Conservation (phyloP, 1,139 yeast genomes). For the Meyerozyma carpophila region DNA sequence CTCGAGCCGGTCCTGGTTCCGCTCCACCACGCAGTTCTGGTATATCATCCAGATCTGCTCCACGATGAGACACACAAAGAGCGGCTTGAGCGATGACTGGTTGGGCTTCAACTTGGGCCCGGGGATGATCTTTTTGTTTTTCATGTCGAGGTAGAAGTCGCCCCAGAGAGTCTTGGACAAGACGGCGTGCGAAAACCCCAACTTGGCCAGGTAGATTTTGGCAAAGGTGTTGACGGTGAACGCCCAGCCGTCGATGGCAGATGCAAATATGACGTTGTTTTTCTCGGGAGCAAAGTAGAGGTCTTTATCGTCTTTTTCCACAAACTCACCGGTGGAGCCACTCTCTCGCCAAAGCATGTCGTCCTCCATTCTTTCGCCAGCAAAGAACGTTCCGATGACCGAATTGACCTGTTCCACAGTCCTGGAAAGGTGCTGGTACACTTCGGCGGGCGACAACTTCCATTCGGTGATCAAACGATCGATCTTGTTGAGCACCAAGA, state of each 20-base stretch:
- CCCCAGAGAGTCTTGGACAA: conserved; percentile 95
- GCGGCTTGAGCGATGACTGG: conserved; percentile 54
- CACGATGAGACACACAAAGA: conserved; percentile 81
- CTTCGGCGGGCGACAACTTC: conserved; percentile 78
- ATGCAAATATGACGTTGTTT: conserved; percentile 89
- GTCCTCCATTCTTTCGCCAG: conserved; percentile 91
- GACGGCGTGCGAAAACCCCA: conserved; percentile 78
- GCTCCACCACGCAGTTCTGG: conserved; percentile 58
- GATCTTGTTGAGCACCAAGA: conserved; percentile 87
- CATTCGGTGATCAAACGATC: conserved; percentile 83
- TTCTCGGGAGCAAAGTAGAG: conserved; percentile 85
- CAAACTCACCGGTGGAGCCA: conserved; percentile 50
- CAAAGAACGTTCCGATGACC: conserved; percentile 86
- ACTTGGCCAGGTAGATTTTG: conserved; percentile 73
- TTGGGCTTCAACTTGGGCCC: conserved; percentile 50
- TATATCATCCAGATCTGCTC: conserved; percentile 94
- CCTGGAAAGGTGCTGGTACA: conserved; percentile 71
- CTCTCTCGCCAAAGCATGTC: conserved; percentile 79
- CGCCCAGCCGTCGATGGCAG: conserved; percentile 98
- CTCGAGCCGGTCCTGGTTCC: conserved; percentile 66
- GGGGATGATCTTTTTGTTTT: conserved; percentile 73
- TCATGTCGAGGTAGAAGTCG: conserved; percentile 83
- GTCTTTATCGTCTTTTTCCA: conserved; percentile 77
- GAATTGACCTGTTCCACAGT: conserved; percentile 92
- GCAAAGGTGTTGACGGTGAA: conserved; percentile 88